Conservation (phyloP, 2,329 filamentous ascomycete genomes). For the Epicoccum sorghinum region DNA sequence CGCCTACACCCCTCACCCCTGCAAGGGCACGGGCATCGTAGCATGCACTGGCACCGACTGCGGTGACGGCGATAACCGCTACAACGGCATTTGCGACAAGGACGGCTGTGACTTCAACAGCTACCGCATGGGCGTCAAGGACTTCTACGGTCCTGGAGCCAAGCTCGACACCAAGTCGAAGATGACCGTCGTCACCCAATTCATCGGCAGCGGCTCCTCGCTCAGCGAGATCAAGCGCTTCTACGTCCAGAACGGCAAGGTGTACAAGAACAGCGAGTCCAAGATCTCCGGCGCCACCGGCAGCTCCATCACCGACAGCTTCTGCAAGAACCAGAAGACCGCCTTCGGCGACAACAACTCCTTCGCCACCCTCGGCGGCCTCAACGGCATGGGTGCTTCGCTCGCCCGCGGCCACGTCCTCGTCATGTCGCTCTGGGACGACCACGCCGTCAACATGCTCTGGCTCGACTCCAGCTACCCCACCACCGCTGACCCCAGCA, state of each 20-base stretch:
- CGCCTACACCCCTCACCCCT: slow-evolving; percentile 71
- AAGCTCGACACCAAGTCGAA: slow-evolving; percentile 52
- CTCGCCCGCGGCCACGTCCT: slow-evolving; percentile 67
- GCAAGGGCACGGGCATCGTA: slow-evolving; percentile 57
- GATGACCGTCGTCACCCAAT: slow-evolving; percentile 60
- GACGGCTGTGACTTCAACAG: slow-evolving; percentile 68
- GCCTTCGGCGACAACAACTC: slow-evolving; percentile 61
- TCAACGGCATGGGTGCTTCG: slow-evolving; percentile 61
- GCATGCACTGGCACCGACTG: slow-evolving; percentile 58
- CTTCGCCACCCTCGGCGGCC: slow-evolving; percentile 63
- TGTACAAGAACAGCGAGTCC: slow-evolving; percentile 54
- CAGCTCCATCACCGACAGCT: slow-evolving; percentile 63
- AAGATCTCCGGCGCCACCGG: slow-evolving; percentile 54
- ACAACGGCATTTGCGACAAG: slow-evolving; percentile 68
- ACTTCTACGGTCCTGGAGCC: slow-evolving; percentile 66
- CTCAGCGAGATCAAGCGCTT: slow-evolving; percentile 56
- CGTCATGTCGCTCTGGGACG: slow-evolving; percentile 68
- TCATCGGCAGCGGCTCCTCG: slow-evolving; percentile 50
- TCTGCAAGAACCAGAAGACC: slow-evolving; percentile 63
- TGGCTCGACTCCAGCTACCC: slow-evolving; percentile 76
- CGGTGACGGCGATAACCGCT: slow-evolving; percentile 57
- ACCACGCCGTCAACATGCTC: slow-evolving; percentile 72
- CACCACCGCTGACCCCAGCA: slow-evolving; percentile 42
- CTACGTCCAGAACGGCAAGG: slow-evolving; percentile 58
- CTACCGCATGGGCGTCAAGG: slow-evolving; percentile 68